Base-by-base conservation (phyloP, 495 filamentous ascomycete species). In the Talaromyces adpressus region DNA sequence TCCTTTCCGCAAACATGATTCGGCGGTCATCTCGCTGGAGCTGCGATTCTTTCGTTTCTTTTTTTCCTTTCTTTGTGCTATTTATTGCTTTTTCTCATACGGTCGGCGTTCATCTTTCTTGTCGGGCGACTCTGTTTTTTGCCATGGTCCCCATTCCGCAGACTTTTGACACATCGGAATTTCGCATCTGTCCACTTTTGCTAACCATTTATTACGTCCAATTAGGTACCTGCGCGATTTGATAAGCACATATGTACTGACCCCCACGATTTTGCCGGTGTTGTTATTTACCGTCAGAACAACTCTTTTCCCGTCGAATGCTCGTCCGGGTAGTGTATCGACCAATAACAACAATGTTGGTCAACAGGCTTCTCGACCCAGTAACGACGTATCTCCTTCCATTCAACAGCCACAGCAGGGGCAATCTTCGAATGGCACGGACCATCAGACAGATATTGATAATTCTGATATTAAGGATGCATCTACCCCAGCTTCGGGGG, bases 281-380 rank as follows among this genome's bases (percentile, higher is more conserved):
- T 78, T 92, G 63, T 87, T 98, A 64, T 84, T 86, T 70, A 82
- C 81, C 62, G 80, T 86, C 68, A 87, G 93, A 72, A 83, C 81
- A 57, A 81, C 87, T 61, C 75, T 96, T 51, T 96, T 96, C 72
- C 92, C 93, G 29, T 84, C 87, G 76, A 93, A 94, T 75, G 74
- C 84, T 20, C 77, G 83, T 60, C 77, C 79, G 22, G 52, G 22
- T 29, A 23, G 51, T 64, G 67, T 22, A 25, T 36, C 56, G 34
- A 52, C 45, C 53, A 66, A 64, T 65, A 58, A 61, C 63, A 69
- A 64, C 67, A 69, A 65, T 66, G 16, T 36, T 58, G 56, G 30
- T 34, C 56, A 58, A 58, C 16, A 18, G 18, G 12, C 27, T 58
- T 20, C 27, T 58, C 27, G 30, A 20, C 11, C 18, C 14, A 36